These are phyloP conservation scores for Sechiopsis laciniata DNA, from an alignment of 306 rosid species.

Conservation along the genomic window DNA sequence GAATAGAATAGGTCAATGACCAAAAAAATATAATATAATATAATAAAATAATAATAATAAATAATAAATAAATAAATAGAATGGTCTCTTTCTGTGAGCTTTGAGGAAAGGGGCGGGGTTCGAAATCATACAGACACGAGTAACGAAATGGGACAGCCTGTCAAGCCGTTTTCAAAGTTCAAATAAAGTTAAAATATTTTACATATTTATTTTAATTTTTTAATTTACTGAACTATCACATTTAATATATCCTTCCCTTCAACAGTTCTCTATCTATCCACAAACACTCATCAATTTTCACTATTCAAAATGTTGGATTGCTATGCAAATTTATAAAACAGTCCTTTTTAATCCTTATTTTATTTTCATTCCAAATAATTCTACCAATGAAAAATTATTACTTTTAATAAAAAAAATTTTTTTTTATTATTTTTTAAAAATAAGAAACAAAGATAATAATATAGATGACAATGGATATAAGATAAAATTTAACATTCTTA, in stretches of 20 bases:
- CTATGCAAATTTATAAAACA: no score
- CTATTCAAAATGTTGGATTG: neutral
- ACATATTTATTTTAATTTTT: neutral
- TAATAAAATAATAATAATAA: no score
- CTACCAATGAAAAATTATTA: no score
- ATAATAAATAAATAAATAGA: conserved; percentile 22
- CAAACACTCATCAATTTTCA: neutral
- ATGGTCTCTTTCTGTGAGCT: conserved; percentile 24
- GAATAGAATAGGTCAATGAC: conserved; percentile 30
- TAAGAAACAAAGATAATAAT: neutral
- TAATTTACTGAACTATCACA: conserved; percentile 5
- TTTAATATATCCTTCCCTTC: conserved; percentile 24
- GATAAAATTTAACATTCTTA: neutral
- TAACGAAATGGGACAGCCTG: conserved; percentile 56
- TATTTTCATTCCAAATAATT: no score
- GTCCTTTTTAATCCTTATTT: no score
- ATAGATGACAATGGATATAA: no score
- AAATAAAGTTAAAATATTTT: neutral
- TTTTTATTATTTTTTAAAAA: no score
- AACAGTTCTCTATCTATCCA: conserved; percentile 9
- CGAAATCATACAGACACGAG: conserved; percentile 33
- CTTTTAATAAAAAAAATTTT: neutral
- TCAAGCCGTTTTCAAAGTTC: conserved; percentile 26
- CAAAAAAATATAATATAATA: no score
- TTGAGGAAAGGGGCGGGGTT: conserved; percentile 19